Conservation (phyloP, 352 stramenopile species). For the Phytophthora tubulina region DNA sequence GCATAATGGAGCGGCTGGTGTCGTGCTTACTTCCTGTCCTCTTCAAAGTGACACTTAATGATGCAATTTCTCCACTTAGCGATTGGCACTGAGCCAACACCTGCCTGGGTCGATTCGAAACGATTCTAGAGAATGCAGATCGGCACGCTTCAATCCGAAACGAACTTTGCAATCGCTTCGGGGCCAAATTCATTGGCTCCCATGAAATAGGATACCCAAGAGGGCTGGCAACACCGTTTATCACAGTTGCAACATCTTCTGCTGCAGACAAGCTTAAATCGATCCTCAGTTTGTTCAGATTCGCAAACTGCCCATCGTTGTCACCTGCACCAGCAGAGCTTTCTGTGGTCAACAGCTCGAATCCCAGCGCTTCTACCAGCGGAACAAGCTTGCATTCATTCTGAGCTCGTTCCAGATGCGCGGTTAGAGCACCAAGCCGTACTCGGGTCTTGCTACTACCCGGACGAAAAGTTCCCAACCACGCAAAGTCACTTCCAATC, state of each 20-base stretch:
- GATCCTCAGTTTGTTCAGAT: conserved; percentile 36
- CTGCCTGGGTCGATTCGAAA: conserved; percentile 31
- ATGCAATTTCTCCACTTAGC: conserved; percentile 40
- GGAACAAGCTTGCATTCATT: neutral
- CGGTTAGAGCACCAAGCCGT: conserved; percentile 32
- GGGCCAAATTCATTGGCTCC: conserved; percentile 5
- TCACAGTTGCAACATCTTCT: conserved; percentile 11
- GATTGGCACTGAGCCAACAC: conserved; percentile 41
- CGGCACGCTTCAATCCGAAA: conserved; percentile 51
- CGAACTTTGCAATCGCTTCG: conserved; percentile 2
- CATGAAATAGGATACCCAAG: conserved; percentile 39
- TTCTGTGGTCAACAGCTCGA: conserved; percentile 38
- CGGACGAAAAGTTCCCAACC: conserved; percentile 20
- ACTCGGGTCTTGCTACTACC: conserved; percentile 19
- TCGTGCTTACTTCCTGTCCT: conserved; percentile 12
- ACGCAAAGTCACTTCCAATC: conserved; percentile 37
- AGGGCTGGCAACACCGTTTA: conserved; percentile 22
- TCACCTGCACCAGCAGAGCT: conserved; percentile 29
- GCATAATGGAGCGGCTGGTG: conserved; percentile 23
- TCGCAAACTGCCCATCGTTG: conserved; percentile 27
- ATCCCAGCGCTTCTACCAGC: conserved; percentile 35
- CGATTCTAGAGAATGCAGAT: conserved; percentile 24
- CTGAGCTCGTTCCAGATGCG: conserved; percentile 12
- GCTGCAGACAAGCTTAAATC: conserved; percentile 18
- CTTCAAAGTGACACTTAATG: conserved; percentile 35